A percentile compares a stretch with the other conserved stretches of the same genome.
Evolutionary conservation across 495 filamentous ascomycete species (phyloP).

Genomic region (Aspergillus egyptiacus): DNA sequence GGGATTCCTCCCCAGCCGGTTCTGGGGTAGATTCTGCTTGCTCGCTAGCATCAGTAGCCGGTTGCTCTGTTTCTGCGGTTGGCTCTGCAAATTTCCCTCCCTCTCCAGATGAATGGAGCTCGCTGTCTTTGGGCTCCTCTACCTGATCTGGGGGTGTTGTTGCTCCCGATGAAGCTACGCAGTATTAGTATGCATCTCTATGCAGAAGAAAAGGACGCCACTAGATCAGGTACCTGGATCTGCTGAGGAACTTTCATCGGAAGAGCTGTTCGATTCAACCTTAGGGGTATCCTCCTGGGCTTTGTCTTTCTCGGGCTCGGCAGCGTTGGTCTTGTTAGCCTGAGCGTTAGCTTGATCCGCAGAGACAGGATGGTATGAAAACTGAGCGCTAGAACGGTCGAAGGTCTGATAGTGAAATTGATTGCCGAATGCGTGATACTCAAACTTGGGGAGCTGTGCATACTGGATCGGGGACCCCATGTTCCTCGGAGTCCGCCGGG

Average conservation of each 20-base stretch:
- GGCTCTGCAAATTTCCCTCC: constrained; percentile 11
- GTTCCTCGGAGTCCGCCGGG: constrained; percentile 27
- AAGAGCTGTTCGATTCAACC: constrained; percentile 20
- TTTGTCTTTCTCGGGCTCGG: constrained; percentile 23
- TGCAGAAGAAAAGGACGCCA: not conserved
- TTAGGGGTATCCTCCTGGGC: constrained; percentile 23
- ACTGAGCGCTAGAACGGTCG: constrained; percentile 31
- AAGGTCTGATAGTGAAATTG: constrained; percentile 35
- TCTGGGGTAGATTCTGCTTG: constrained; percentile 1
- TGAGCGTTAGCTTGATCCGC: constrained; percentile 31
- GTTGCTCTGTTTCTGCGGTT: constrained; percentile 3
- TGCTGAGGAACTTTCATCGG: constrained; percentile 22
- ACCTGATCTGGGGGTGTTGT: constrained; percentile 25
- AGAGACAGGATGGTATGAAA: constrained; percentile 34
- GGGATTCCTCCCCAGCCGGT: not conserved
- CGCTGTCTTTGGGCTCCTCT: constrained; percentile 19
- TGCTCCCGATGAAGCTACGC: constrained; percentile 25
- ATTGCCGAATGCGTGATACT: constrained; percentile 34
- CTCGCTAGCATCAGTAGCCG: constrained; percentile 2
- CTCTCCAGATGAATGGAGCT: constrained; percentile 23
- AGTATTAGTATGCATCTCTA: constrained; percentile 17
- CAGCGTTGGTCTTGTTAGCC: constrained; percentile 29
- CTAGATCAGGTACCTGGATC: too few species aligned
- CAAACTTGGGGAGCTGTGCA: constrained; percentile 36
- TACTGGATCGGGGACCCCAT: constrained; percentile 38